Evolutionary conservation across 257 asterid genomes (phyloP), one percentile per base, ranked within the genome.

Genomic region (Mitragyna speciosa): DNA sequence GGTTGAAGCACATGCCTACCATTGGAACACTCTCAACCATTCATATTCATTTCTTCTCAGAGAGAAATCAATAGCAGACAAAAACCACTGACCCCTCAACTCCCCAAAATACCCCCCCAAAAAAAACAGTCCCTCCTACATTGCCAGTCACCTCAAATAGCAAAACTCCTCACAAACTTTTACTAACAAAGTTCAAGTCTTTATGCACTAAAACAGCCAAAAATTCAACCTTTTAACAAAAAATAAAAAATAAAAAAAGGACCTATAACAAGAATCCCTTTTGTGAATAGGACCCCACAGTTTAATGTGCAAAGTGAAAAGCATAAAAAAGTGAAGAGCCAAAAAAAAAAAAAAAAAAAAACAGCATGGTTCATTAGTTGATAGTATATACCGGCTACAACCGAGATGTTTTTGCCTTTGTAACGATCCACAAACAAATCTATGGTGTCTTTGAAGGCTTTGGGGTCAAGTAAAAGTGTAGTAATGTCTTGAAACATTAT

Each of bases 401-500:
- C 94, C 69, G 97, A 89, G 82, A 93, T 90, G 83, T 82, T 87
- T 82, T 86, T 88, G 90, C 64, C 83, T 72, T 80, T 84, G 81
- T 93, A 93, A 54, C 97, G 91, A 82, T 91, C 97, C 59, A 91
- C 93, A 82, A 93, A 93, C 88, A 93, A 87, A 81, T 93, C 97
- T 81, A 93, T 85, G 83, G 97, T 84, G 82, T 91, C 94, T 81
- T 89, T 91, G 91, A 90, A 93, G 64, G 94, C 87, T 78, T 89
- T 91, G 6, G 93, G 96, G 81, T 93, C 93, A 67, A 93, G 92
- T 48, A 93, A 82, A 24, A 93, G 89, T 31, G 97, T 91, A 41
- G 97, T 93, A 31, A 93, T 91, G 78, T 93, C 97, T 85, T 93
- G 97, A 82, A 93, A 93, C 97, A 92, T 90, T 80, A 93, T 93